phyloP scores from a whole-genome alignment of 2,329 filamentous ascomycete genomes.

The Colletotrichum somersetense region DNA sequence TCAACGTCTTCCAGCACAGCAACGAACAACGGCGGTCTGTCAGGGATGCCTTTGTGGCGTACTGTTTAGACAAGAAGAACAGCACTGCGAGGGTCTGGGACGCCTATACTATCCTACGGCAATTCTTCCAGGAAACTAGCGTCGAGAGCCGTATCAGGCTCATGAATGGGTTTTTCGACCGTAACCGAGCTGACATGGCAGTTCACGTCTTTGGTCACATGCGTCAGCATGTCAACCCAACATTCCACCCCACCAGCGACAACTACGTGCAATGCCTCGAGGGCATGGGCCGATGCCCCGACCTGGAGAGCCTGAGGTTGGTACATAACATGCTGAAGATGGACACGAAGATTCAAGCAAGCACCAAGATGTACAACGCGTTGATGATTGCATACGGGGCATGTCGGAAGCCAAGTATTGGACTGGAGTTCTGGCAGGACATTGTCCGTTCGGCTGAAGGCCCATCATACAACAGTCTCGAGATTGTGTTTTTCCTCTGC shows the following conservation, averaged over 20 bases:
- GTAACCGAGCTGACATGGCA: constrained; percentile 85
- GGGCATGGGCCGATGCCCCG: constrained; percentile 72
- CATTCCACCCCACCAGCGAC: constrained; percentile 75
- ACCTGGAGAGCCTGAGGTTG: constrained; percentile 71
- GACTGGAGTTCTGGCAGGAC: constrained; percentile 85
- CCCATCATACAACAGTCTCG: constrained; percentile 83
- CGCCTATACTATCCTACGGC: constrained; percentile 73
- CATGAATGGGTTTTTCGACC: constrained; percentile 86
- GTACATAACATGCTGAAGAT: constrained; percentile 96
- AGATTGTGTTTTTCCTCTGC: constrained; percentile 84
- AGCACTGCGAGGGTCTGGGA: constrained; percentile 75
- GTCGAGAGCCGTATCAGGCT: constrained; percentile 74
- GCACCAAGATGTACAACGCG: constrained; percentile 83
- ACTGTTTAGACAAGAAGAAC: constrained; percentile 73
- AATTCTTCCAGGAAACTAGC: constrained; percentile 76
- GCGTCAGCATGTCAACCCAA: constrained; percentile 77
- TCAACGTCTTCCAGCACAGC: constrained; percentile 78
- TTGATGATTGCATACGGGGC: constrained; percentile 88
- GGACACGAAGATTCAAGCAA: constrained; percentile 82
- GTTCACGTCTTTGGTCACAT: constrained; percentile 92
- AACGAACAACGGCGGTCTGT: constrained; percentile 76
- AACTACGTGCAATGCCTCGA: constrained; percentile 85
- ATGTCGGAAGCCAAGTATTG: constrained; percentile 74
- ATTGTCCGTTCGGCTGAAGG: constrained; percentile 89
- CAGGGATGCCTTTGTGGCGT: constrained; percentile 74